Evolutionary conservation across 116 monocot species (phyloP), one percentile per base, ranked within the genome.

Genomic region (Iris pallida): DNA sequence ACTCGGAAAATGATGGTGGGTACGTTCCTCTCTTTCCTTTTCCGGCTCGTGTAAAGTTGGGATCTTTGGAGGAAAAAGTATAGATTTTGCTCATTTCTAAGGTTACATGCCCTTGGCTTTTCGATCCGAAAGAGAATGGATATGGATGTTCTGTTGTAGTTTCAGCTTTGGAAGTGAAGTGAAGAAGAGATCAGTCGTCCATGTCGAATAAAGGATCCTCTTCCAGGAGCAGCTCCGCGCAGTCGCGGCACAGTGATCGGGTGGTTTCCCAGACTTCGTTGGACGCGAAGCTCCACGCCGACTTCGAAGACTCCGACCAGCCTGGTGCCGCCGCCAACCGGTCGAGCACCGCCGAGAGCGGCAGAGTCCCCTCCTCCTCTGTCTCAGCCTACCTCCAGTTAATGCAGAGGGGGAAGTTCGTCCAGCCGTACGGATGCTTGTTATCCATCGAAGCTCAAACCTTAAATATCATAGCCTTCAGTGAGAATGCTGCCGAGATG

Each of bases 351-450:
- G 72, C 20, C 4, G 75, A 51, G 15, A 68, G 71, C 70, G 45
- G 76, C 13, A 48, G 47, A 59, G 42, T 72, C 45, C 57, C 75
- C 42, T 73, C 80, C 7, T 67, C 79, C 52, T 57, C 73, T 1
- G 84, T 96, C 46, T 80, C 95, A 0, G 81, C 89, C 15, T 96
- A 91, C 79, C 78, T 96, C 73, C 80, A 84, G 57, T 71, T 68
- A 7, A 86, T 91, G 73, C 95, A 91, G 75, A 76, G 80, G 45
- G 88, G 88, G 8, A 73, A 77, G 70, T 77, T 66, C 52, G 86
- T 96, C 69, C 95, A 95, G 81, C 95, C 95, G 1, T 91, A 91
- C 19, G 95, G 95, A 0, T 95, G 91, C 75, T 40, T 95, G 63
- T 66, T 96, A 30, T 84, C 92, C 15, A 64, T 96, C 6, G 80